Base-by-base conservation (phyloP, 2,329 filamentous ascomycete genomes). In the Aspergillus puulaauensis region DNA sequence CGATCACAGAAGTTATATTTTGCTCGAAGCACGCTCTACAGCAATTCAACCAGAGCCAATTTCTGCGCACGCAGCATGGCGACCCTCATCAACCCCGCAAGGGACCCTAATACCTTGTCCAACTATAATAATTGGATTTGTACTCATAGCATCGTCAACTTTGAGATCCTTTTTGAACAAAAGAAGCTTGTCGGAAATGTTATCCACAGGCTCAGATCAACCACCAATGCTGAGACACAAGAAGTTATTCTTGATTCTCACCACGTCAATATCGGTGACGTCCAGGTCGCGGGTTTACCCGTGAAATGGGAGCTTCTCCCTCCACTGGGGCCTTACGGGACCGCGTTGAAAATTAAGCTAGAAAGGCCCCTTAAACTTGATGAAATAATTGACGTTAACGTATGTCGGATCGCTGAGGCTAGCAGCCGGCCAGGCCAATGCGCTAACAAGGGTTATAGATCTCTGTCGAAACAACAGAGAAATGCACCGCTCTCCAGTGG, bases 401-500 rank as follows among this genome's bases (percentile, higher is more conserved):
- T 79, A 71, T 56, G 70, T 68, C 35, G n/a, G 35, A 9, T 4
- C 15, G 31, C 41, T 48, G 3, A 12, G 15, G 24, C 17, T 21
- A 19, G n/a, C 11, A n/a, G 37, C 19, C 35, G 39, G 11, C 31
- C 5, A 21, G 21, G 14, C 11, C 24, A 46, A 40, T 44, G 33
- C 11, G 17, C 27, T 46, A n/a, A 54, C n/a, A 31, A 40, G 6
- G 12, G 24, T 14, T 19, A n/a, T 60, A 86, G 73, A 90, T 96
- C 61, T 79, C 83, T 23, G 75, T 97, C 31, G 83, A 90, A 65
- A 98, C 95, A 5, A 98, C 95, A 1, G 84, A 89, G 52, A 84
- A 90, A 68, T 97, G 93, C 75, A 96, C 93, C 11, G 93, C 93
- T 9, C 81, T 99, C 61, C 93, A 98, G 77, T 99, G 95, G 93